Conservation (phyloP, 2,329 filamentous ascomycete species). For the Colletotrichum plurivorum region DNA sequence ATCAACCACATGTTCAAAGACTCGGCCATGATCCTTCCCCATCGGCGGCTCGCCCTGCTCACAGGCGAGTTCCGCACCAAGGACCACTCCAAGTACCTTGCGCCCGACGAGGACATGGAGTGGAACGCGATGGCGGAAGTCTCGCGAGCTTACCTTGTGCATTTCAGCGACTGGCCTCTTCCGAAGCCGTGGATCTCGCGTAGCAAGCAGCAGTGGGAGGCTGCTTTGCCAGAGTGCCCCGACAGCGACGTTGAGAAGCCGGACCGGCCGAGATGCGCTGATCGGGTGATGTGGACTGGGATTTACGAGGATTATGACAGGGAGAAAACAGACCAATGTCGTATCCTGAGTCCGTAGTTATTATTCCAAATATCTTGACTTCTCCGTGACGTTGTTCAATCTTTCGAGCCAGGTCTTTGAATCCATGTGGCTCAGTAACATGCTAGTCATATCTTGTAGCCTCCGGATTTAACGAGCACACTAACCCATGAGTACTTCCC, state of each 20-base stretch:
- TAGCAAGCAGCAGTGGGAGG: constrained; percentile 1
- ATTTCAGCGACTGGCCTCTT: constrained; percentile 80
- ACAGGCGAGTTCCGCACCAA: constrained; percentile 71
- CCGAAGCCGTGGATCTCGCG: constrained; percentile 67
- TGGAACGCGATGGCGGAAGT: constrained; percentile 71
- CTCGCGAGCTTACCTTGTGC: constrained; percentile 74
- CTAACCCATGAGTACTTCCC: too few relatives aligned
- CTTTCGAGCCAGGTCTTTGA: not conserved
- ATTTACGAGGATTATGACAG: not conserved
- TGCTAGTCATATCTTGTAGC: too few relatives aligned
- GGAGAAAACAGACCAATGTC: not conserved
- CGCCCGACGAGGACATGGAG: constrained; percentile 62
- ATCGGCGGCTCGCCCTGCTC: constrained; percentile 72
- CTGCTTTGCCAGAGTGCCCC: not conserved
- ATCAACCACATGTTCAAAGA: constrained; percentile 73
- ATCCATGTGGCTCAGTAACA: too few relatives aligned
- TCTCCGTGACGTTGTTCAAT: not conserved
- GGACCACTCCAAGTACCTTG: constrained; percentile 61
- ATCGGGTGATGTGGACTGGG: not conserved
- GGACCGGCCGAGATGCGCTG: not conserved
- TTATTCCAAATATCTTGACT: too few relatives aligned
- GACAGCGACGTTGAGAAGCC: not conserved
- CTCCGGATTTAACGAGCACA: too few relatives aligned
- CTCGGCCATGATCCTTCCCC: constrained; percentile 73
- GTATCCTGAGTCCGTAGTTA: not conserved